Conservation (phyloP, 495 filamentous ascomycete species). For the Stereocaulon alpinum region DNA sequence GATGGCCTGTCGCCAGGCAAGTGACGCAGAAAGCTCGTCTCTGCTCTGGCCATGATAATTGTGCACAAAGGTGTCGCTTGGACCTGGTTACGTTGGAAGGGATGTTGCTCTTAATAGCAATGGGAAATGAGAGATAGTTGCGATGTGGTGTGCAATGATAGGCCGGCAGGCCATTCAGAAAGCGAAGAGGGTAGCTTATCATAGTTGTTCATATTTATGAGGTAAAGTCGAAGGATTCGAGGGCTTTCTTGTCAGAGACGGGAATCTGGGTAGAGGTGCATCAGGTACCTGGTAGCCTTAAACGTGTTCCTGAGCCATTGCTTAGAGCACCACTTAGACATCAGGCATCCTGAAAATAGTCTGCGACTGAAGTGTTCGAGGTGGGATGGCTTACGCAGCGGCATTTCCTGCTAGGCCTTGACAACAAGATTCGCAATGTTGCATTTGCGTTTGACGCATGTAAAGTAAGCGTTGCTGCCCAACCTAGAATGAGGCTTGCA, state of each 20-base stretch:
- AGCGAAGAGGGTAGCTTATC: neutral
- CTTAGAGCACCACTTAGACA: neutral
- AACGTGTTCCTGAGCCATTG: constrained; percentile 9
- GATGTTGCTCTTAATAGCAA: neutral
- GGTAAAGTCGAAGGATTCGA: neutral
- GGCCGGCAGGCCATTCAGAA: neutral
- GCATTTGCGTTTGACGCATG: constrained; percentile 2
- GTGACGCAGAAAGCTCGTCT: neutral
- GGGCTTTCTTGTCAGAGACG: neutral
- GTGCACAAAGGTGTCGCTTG: neutral
- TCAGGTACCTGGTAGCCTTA: constrained; percentile 3
- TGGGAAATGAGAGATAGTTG: neutral
- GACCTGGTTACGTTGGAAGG: neutral
- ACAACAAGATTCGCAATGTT: neutral
- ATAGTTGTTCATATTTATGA: neutral
- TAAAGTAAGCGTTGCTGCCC: constrained; percentile 5
- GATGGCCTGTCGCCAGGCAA: constrained; percentile 6
- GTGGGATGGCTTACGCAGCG: neutral
- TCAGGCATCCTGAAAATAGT: neutral
- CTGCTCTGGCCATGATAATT: neutral
- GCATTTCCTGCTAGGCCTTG: neutral
- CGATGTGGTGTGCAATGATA: constrained; percentile 6
- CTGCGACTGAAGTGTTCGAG: neutral
- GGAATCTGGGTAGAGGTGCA: constrained; percentile 7
- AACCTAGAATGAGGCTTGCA: constrained; percentile 8